These are phyloP conservation scores for Epichloe coenophiala DNA, from an alignment of 2,329 filamentous ascomycete genomes.

Conservation along the genomic window DNA sequence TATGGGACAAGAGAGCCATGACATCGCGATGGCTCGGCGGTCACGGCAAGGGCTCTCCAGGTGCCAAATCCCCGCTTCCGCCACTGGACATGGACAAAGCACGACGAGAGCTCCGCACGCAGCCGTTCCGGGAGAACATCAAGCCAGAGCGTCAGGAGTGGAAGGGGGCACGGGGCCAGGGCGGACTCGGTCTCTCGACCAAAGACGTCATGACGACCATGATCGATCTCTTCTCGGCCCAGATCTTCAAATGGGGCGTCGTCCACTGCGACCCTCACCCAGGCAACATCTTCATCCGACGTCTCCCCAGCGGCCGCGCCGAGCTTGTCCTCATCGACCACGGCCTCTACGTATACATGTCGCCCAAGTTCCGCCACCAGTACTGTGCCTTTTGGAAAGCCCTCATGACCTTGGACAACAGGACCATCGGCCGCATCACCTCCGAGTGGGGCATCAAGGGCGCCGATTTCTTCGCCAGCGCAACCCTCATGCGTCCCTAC, in stretches of 20 bases:
- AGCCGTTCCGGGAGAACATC: conserved; percentile 43
- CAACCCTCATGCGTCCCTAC: conserved; percentile 82
- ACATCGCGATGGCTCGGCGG: conserved; percentile 67
- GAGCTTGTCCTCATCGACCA: conserved; percentile 96
- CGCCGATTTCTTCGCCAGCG: conserved; percentile 80
- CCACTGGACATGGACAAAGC: conserved; percentile 33
- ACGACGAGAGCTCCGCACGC: conserved; percentile 32
- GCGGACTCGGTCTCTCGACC: conserved; percentile 70
- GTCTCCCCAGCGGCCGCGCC: conserved; percentile 64
- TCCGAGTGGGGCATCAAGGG: conserved; percentile 77
- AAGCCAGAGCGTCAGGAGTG: conserved; percentile 74
- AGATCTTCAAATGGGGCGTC: conserved; percentile 94
- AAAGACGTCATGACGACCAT: conserved; percentile 93
- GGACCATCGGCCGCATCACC: conserved; percentile 59
- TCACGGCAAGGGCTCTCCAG: conserved; percentile 61
- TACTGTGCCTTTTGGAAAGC: conserved; percentile 90
- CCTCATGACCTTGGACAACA: conserved; percentile 85
- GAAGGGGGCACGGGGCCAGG: conserved; percentile 57
- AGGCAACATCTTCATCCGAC: conserved; percentile 91
- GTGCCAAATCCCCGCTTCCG: conserved; percentile 53
- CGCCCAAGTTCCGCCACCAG: conserved; percentile 66
- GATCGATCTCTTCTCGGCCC: conserved; percentile 89
- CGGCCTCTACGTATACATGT: conserved; percentile 89
- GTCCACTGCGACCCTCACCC: conserved; percentile 97
- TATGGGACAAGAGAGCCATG: conserved; percentile 85